Base-by-base conservation (phyloP, 163 green algal genomes). In the Scenedesmus sp. region DNA sequence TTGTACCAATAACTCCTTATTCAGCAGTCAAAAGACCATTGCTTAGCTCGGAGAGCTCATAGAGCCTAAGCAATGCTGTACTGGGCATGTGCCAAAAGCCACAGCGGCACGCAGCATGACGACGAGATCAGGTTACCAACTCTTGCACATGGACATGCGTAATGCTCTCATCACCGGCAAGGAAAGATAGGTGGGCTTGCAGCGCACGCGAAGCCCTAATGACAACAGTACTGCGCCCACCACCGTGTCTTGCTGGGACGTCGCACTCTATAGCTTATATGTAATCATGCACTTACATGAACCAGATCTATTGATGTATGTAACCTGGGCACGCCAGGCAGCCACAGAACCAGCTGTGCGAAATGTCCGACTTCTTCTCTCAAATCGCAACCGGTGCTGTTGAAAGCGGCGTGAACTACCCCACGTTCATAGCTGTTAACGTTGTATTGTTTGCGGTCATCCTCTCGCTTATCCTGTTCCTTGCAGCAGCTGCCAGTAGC, bases 341-440 rank as follows among this genome's bases (percentile, higher is more conserved):
- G 37, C 73, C 30, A 49, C 73, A 83, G 18, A 9, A 68, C 35
- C 15, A 59, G 56, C 53, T 88, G 56, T 73, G 46, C 65, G 53
- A 40, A 44, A 90, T 72, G 44, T 76, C 42, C 30, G 44, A 83
- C 37, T 88, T 88, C 51, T 81, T 92, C 7, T 24, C 26, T 1
- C n/a, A 88, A 18, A 79, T 92, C 40, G 89, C 83, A 20, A n/a
- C 65, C 20, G 92, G 92, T n/a, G 89, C 90, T 3, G 13, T 93
- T 24, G 53, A 68, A 2, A 78, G 37, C 4, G 92, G 89, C 37
- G 90, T 93, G 0, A 94, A 94, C 51, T 46, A 51, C 10, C 13
- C 87, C 18, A 94, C 92, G 0, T 91, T 93, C 16, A 35, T 93
- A 3, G 65, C 81, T 18, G 37, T 94, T 4, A 93, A 94, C 56